phyloP scores from a whole-genome alignment of 2,329 filamentous ascomycete species.

The Phoma herbarum region DNA sequence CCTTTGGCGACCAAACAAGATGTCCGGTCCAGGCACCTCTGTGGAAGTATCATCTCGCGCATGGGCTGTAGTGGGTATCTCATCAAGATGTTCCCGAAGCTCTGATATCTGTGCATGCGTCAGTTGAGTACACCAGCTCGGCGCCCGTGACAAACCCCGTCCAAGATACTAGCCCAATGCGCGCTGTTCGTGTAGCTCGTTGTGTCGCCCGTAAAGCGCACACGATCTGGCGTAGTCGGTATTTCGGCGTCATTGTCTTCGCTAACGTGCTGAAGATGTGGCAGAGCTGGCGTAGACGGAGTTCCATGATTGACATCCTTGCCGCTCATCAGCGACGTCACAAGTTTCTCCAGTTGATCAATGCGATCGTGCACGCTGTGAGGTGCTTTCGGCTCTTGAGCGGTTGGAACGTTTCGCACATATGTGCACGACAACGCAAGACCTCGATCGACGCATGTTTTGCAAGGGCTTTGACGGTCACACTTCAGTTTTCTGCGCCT shows the following conservation, averaged over 20 bases:
- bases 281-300: slow-evolving; percentile 7
- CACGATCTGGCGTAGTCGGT: slow-evolving; percentile 39
- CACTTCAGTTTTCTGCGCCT: slow-evolving; percentile 43
- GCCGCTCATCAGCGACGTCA: slow-evolving; percentile 46
- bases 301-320: slow-evolving; percentile 25
- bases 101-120: slow-evolving; percentile 40
- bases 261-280: slow-evolving; percentile 19
- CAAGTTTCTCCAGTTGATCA: slow-evolving; percentile 48
- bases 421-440: slow-evolving; percentile 48
- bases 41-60: slow-evolving; percentile 21
- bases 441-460: slow-evolving; percentile 48
- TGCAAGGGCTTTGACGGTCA: slow-evolving; percentile 49
- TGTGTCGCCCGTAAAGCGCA: slow-evolving; percentile 40
- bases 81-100: slow-evolving; percentile 43
- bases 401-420: slow-evolving; percentile 29
- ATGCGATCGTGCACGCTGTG: slow-evolving; percentile 49
- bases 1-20: slow-evolving; percentile 41
- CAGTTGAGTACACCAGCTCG: not conserved
- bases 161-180: slow-evolving; percentile 51
- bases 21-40: slow-evolving; percentile 38
- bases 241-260: slow-evolving; percentile 30
- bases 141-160: slow-evolving; percentile 36
- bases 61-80: slow-evolving; percentile 37
- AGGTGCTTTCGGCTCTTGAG: slow-evolving; percentile 36
- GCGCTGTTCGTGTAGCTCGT: slow-evolving; percentile 45